Evolutionary conservation across 139 green algal genomes (phyloP).

Genomic region (Nannochloris sp.): DNA sequence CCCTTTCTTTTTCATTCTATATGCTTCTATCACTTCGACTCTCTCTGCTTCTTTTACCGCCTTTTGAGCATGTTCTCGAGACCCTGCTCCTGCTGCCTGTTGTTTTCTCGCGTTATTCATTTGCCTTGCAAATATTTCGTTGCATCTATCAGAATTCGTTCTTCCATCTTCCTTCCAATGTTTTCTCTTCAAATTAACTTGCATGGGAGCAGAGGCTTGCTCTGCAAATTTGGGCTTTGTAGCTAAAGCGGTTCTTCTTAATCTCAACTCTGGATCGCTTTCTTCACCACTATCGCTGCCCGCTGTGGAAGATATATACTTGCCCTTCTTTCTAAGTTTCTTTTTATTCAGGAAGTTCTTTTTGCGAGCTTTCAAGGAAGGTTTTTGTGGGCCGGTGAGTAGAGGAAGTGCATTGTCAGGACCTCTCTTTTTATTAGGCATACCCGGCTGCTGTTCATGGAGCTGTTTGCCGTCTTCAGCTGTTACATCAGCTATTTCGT

Average conservation of each 20-base stretch:
- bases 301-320: neutral
- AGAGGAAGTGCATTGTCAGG: no score
- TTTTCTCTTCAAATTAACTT: conserved; percentile 6
- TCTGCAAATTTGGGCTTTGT: conserved; percentile 2
- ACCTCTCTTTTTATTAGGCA: no score
- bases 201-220: neutral
- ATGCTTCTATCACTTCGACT: neutral
- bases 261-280: neutral
- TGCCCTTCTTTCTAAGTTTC: neutral
- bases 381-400: no score
- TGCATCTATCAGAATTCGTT: neutral
- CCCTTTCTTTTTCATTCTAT: neutral
- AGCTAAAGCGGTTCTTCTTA: neutral
- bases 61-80: neutral
- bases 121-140: neutral
- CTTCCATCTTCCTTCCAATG: neutral
- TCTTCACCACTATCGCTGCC: neutral
- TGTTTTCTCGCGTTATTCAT: neutral
- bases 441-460: no score
- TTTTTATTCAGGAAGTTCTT: no score
- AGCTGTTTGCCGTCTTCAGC: neutral
- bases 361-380: no score
- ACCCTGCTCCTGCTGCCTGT: neutral
- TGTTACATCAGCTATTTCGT: neutral
- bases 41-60: neutral